Conservation (phyloP, 2,329 filamentous ascomycete genomes). For the Ophiosphaerella korrae region DNA sequence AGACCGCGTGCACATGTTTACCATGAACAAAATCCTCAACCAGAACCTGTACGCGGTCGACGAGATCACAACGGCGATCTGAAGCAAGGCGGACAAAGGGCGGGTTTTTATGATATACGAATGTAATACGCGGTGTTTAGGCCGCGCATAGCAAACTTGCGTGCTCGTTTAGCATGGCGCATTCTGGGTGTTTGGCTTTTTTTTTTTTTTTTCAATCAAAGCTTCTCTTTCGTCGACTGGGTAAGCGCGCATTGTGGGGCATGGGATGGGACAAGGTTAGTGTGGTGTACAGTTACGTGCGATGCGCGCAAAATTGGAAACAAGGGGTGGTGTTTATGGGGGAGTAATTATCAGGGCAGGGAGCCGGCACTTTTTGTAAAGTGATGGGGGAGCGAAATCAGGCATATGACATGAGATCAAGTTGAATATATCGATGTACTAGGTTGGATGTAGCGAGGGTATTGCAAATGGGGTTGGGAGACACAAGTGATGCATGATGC, state of each 20-base stretch:
- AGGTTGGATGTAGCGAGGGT: no score
- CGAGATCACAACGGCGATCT: constrained; percentile 51
- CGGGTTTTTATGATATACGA: no score
- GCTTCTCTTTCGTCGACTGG: no score
- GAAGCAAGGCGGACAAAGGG: neutral
- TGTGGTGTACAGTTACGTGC: no score
- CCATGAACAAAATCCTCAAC: constrained; percentile 96
- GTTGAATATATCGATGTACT: no score
- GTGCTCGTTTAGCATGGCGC: constrained; percentile 16
- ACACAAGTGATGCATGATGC: no score
- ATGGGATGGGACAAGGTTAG: neutral
- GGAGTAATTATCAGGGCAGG: no score
- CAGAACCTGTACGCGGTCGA: constrained; percentile 87
- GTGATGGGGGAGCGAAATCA: no score
- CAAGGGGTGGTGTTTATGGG: neutral
- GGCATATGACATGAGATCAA: no score
- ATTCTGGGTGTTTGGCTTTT: constrained; percentile 6
- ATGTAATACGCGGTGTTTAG: neutral
- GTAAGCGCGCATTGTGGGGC: constrained; percentile 3
- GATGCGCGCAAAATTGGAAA: neutral
- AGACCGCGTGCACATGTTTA: constrained; percentile 95
- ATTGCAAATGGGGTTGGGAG: no score
- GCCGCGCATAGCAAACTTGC: neutral
- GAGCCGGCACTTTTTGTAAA: no score
- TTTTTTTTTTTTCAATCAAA: neutral